These are phyloP conservation scores for Mayamaea pseudoterrestris DNA, from an alignment of 108 stramenopile genomes.

Conservation along the genomic window DNA sequence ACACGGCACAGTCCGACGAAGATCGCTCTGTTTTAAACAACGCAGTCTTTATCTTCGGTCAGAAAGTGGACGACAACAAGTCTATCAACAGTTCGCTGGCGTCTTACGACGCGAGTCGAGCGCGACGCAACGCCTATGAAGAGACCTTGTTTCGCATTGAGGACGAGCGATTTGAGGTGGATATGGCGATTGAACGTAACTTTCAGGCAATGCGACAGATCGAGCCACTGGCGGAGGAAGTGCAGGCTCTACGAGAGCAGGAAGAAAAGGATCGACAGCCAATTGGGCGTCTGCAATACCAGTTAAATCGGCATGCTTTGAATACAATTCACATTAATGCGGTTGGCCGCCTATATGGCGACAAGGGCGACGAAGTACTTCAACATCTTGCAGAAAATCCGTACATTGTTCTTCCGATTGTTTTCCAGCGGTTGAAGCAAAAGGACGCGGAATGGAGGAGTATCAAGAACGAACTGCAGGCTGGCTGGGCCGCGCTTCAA, in stretches of 20 bases:
- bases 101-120: constrained; percentile 46
- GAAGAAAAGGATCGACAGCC: constrained; percentile 86
- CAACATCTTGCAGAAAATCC: constrained; percentile 90
- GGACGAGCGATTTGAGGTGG: constrained; percentile 91
- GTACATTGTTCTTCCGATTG: constrained; percentile 85
- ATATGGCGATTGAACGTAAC: constrained; percentile 96
- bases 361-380: constrained; percentile 81
- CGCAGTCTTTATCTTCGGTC: constrained; percentile 26
- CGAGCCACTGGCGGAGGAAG: constrained; percentile 90
- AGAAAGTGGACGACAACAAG: constrained; percentile 6
- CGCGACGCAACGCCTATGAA: constrained; percentile 63
- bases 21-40: constrained; percentile 48
- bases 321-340: constrained; percentile 69
- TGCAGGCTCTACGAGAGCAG: constrained; percentile 41
- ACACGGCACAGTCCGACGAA: constrained; percentile 39
- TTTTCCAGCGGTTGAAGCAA: constrained; percentile 87
- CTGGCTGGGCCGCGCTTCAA: constrained; percentile 49
- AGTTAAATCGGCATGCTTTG: constrained; percentile 43
- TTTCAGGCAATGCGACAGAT: constrained; percentile 72
- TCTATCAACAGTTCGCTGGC: constrained; percentile 28
- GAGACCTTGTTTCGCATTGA: constrained; percentile 68
- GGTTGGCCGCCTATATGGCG: constrained; percentile 76
- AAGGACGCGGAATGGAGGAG: constrained; percentile 94
- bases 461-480: constrained; percentile 39
- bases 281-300: constrained; percentile 74